A percentile compares a stretch with the other conserved stretches of the same genome.
These are phyloP conservation scores for Arthrobotrys conoides DNA, from an alignment of 2,329 filamentous ascomycete genomes.

Conservation along the genomic window DNA sequence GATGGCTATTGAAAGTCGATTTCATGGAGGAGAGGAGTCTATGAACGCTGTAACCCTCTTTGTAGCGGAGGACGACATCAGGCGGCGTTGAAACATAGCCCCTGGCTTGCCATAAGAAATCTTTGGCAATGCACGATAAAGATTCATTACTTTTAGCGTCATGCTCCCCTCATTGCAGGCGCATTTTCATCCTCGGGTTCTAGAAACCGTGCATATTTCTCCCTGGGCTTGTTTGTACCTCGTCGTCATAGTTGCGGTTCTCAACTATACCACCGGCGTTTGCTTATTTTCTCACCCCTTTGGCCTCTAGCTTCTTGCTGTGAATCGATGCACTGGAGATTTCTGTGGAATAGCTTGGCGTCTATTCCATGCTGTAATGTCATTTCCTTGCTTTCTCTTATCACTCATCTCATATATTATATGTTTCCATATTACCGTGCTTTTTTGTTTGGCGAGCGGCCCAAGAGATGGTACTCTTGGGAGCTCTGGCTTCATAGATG, in stretches of 20 bases:
- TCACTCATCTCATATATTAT: conserved; percentile 10
- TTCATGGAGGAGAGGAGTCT: conserved; percentile 56
- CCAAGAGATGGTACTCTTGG: background rate
- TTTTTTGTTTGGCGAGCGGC: background rate
- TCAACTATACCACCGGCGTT: conserved; percentile 27
- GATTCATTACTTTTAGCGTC: conserved; percentile 18
- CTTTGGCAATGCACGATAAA: background rate
- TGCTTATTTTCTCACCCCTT: background rate
- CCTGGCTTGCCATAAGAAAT: background rate
- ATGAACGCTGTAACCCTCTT: conserved; percentile 56
- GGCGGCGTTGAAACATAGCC: conserved; percentile 10
- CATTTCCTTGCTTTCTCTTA: conserved; percentile 3
- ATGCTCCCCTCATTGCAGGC: conserved; percentile 1
- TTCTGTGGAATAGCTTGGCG: conserved; percentile 31
- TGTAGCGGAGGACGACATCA: conserved; percentile 34
- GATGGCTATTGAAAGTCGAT: conserved; percentile 77
- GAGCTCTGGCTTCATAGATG: background rate
- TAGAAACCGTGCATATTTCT: conserved; percentile 27
- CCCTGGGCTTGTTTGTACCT: conserved; percentile 22
- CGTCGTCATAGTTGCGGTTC: conserved; percentile 20
- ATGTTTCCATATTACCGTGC: background rate
- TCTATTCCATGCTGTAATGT: conserved; percentile 24
- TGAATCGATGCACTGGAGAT: conserved; percentile 43
- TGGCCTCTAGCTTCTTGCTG: background rate
- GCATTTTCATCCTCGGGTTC: conserved; percentile 11